Evolutionary conservation across 2,329 filamentous ascomycete genomes (phyloP), one percentile per base, ranked within the genome.

Genomic region (Cladophialophora carrionii): DNA sequence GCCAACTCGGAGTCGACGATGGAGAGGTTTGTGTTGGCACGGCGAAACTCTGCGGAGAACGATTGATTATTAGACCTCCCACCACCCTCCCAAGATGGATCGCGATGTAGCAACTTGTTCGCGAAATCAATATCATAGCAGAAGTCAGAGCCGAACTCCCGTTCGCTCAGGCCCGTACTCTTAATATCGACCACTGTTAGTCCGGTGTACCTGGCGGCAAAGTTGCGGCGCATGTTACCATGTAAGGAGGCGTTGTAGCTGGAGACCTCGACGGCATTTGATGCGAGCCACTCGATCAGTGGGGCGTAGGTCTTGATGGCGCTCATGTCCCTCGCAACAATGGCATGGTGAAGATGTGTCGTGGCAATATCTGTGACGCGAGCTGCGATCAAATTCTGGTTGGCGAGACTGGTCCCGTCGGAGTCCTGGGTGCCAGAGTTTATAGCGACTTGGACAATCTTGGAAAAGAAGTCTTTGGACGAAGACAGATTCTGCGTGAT

Each of bases 181-280:
- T 94, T 95, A 75, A 99, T 90, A 72, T 90, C 88, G 17, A 86
- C 82, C n/a, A 96, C 80, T 26, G 85, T 85, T 71, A 89, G 90
- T 4, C 88, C 88, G 1, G 85, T 80, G 74, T 95, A 98, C 69
- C 90, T 90, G 68, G 84, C 84, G 69, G 89, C 85, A 72, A 99
- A 90, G 75, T 99, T 98, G 73, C 87, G 88, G 65, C 89, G 87
- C 71, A 99, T 86, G 72, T 96, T 96, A 37, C 84, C 83, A 74
- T 99, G 95, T 53, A 98, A 80, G 2, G 93, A 96, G 53, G 85
- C 83, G 75, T 97, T 98, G 78, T 97, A 98, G 12, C 87, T 87
- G 20, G 88, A 86, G n/a, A 94, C 87, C 55, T 86, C 82, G 6
- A 94, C 88, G 1, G 90, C 94, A 72, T 92, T 88, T 37, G 91